Evolutionary conservation across 2,329 filamentous ascomycete species (phyloP), one percentile per base, ranked within the genome.

Genomic region (Aspergillus hortae): DNA sequence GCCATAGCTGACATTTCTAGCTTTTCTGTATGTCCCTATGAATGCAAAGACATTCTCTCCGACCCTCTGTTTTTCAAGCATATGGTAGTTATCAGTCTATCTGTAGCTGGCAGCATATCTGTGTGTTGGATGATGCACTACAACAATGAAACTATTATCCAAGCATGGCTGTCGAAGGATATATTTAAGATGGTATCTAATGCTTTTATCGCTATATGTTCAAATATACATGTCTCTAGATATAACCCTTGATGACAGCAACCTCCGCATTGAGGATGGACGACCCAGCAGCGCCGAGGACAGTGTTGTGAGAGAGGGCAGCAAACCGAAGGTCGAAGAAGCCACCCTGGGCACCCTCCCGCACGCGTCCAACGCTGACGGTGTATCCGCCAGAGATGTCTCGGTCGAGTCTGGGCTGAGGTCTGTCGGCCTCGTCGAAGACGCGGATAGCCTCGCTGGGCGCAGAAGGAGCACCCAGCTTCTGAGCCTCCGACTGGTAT

Each of bases 301-400:
- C 88, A 56, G 92, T 89, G 67, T 89, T 89, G 67, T 97, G 94
- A 67, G 90, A 96, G 61, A 97, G 77, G 21, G 91, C 90, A 56
- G 94, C 92, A 72, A 97, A 97, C 71, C 95, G 92, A 69, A 97
- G 82, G 68, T 97, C 94, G 65, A 96, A 96, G 59, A 96, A 87
- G 17, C 89, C 90, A 57, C 86, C 88, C 41, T 70, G 61, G 62
- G 90, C 88, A 63, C 96, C 92, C 70, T 92, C 86, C 44, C 94
- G 79, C 25, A 96, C 83, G 23, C 92, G 83, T 6, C 92, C 92
- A 17, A 97, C 92, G 63, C 88, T 94, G 36, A 96, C 90, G 3
- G 92, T 89, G 68, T 96, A 97, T 0, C 94, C 92, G 47, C 84
- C 82, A 54, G 89, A 86, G 23, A 92, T 82, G 61, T 97, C 88